Base-by-base conservation (phyloP, 2,329 filamentous ascomycete species). In the Calonectria ilicicola region DNA sequence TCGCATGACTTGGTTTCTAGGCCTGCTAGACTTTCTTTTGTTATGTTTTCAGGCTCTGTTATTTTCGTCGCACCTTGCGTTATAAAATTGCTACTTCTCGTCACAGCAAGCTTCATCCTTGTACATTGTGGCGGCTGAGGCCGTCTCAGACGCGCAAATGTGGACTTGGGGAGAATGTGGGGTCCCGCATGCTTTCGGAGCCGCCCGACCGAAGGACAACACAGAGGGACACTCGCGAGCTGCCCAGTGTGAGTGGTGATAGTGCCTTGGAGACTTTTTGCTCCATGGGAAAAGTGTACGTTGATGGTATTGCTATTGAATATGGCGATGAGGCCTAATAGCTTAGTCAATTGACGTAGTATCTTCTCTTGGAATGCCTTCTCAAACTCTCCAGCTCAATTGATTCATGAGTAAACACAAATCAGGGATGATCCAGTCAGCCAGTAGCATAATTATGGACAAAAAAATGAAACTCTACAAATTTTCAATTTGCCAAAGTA, bases 141-240 rank as follows among this genome's bases (percentile, higher is more conserved):
- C 53, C 53, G 53, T 60, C 53, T 60, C 53, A 60, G 23, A 60
- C 32, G 53, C 32, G 15, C 53, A 40, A 35, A 1, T 40, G 53
- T 60, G 53, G 53, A 23, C 53, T 60, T 26, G 53, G 53, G 53
- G 53, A 26, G 35, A 60, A 60, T 60, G 53, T 60, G 53, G 53
- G 53, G 53, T 60, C 53, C 53, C 53, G 53, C 53, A 58, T 10
- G 32, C 21, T 19, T 40, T 60, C 53, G 53, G 53, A 60, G 53
- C 53, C 53, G 53, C 40, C 53, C 53, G 53, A 23, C 53, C 53
- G 53, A 27, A 21, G 32, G 53, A 60, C 53, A 60, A 26, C 53
- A 40, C 53, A 60, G 32, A 60, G 21, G 53, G 32, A 35, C 5
- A 26, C 32, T 60, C 53, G 3, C 21, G 35, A 60, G 32, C 53